phyloP scores from a whole-genome alignment of 306 rosid species.

The Quercus aquifolioides region DNA sequence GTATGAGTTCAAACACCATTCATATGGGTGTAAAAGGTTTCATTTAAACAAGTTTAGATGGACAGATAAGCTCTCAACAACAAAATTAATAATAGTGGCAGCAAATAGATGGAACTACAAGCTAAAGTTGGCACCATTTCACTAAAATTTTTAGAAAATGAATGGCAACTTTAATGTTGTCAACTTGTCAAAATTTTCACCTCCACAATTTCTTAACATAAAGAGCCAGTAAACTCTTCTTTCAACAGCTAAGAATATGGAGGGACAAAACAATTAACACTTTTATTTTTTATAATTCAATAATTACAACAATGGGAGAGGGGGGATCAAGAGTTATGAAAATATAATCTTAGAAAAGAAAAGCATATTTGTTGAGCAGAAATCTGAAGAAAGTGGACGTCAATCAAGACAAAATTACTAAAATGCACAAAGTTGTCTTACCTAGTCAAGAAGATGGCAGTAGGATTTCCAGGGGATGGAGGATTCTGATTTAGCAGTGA shows the following conservation, averaged over 20 bases:
- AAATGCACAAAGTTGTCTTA: background rate
- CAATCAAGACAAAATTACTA: background rate
- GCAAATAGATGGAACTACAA: background rate
- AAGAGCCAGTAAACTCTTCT: background rate
- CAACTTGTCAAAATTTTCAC: background rate
- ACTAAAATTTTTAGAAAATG: background rate
- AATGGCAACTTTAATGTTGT: background rate
- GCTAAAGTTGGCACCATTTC: background rate
- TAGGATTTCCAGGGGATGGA: constrained; percentile 87
- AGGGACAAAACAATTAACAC: background rate
- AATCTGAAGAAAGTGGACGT: background rate
- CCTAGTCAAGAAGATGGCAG: constrained; percentile 68
- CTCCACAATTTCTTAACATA: background rate
- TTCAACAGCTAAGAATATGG: background rate
- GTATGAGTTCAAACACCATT: background rate
- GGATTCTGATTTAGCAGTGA: constrained; percentile 63
- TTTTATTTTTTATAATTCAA: no score
- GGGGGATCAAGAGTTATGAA: background rate
- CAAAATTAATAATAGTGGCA: background rate
- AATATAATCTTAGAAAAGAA: background rate
- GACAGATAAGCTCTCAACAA: background rate
- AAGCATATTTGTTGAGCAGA: background rate
- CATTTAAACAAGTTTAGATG: background rate
- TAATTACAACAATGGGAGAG: no score
- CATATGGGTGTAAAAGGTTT: background rate